Base-by-base conservation (phyloP, 164 flowering plant genomes). In the Santalum album region DNA sequence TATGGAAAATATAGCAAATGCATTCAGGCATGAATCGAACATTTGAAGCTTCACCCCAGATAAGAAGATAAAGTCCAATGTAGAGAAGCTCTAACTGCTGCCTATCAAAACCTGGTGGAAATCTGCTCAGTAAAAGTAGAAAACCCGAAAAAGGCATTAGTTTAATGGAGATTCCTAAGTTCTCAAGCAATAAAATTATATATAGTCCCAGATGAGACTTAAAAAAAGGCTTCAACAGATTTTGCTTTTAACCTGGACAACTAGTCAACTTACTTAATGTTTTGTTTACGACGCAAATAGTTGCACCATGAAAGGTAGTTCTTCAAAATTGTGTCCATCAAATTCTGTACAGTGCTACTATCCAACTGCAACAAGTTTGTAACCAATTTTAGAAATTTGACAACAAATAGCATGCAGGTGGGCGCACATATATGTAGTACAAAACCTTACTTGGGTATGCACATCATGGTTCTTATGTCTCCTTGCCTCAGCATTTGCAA, bases 41-140 rank as follows among this genome's bases (percentile, higher is more conserved):
- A 67, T 90, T 94, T 69, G 99, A 90, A 65, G 99, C 95, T 86
- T 94, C 99, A 26, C 99, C 99, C 99, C 99, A 94, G 26, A 94
- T 94, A 60, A 94, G 97, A 65, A 90, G 90, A 78, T 90, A 90
- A 43, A 94, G 92, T 52, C 81, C 97, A 59, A 86, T 79, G 72
- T 84, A 87, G 22, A 94, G 74, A 69, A 94, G 96, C 57, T 81
- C 54, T 43, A 84, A 58, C 69, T 87, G 97, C 56, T 82, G 86
- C 50, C 34, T 70, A 36, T 79, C 86, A 59, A 49, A 67, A 62
- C 62, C 72, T 26, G 1, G 57, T 1, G 80, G 83, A 62, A 61
- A 58, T 54, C 96, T 90, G 69, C 49, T 64, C 56, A 63, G 12
- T 6, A 29, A 46, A 66, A 25, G 2, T 7, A 23, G 32, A 7